Base-by-base conservation (phyloP, 352 stramenopile genomes). In the Phytophthora lateralis region DNA sequence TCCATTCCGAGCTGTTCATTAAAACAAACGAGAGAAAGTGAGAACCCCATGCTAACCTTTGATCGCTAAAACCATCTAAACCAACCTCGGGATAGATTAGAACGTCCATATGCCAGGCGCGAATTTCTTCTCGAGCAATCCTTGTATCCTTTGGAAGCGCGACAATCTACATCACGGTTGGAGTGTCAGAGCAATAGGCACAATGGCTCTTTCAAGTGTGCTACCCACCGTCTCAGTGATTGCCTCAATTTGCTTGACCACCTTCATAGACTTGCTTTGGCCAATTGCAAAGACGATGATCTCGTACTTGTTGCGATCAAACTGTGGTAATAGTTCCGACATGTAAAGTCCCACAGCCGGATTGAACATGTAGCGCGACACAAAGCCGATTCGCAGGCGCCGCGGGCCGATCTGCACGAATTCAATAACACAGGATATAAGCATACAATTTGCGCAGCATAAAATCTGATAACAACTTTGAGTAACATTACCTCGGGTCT, bases 41-140 rank as follows among this genome's bases (percentile, higher is more conserved):
- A 59, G 18, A 29, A 51, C 41, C n/a, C 20, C 6, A 7, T 11
- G 29, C 14, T 49, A 37, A 18, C 20, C 9, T 32, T 32, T 32
- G 27, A 32, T 11, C 26, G 20, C 45, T 27, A 32, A 11, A 30
- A 21, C 6, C 27, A 35, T 15, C 7, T 8, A 56, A 37, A 55
- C 58, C 11, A 65, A 92, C 83, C 77, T 90, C 80, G 46, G 83
- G 80, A 39, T 82, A 93, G 29, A 93, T 74, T 10, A 93, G 60
- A 11, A 93, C 39, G 55, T 93, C 82, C n/a, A 89, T 26, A 4
- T 82, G 26, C 39, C 72, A 79, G 0, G 76, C 66, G 0, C 44
- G 59, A 58, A 93, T 84, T 54, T 90, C 76, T 18, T 76, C 63
- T 12, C 78, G 68, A 7, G 63, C 79, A 35, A 76, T 53, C 6